Evolutionary conservation across 495 filamentous ascomycete genomes (phyloP), one percentile per base, ranked within the genome.

Genomic region (Darksidea phi): DNA sequence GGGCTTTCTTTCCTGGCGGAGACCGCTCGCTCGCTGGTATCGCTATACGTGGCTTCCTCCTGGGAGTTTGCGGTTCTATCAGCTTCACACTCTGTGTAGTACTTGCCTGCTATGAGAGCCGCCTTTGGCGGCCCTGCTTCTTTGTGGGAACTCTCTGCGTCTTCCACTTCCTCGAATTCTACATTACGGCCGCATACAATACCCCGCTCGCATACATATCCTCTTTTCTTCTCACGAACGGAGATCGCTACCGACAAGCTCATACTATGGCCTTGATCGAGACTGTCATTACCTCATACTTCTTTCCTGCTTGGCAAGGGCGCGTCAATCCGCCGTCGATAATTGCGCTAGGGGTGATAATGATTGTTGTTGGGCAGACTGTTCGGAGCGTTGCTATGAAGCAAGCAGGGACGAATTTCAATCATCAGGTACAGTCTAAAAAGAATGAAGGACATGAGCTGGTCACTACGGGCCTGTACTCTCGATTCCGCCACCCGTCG

Each of bases 121-220:
- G 82, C 0, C 79, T 92, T 61, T 97, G 92, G 91, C 89, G 94
- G 60, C 71, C 87, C 1, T 85, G 90, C 17, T 86, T 90, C 78
- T 96, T 98, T 77, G 65, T 91, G 69, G 75, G 79, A 47, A 73
- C 84, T 24, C 85, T 98, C 55, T 83, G 86, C 15, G 70, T 87
- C 54, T 97, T 97, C 81, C 94, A 98, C 75, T 95, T 95, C 77
- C 87, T 98, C 73, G 94, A 98, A 75, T 98, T 88, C 80, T 93
- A 82, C 77, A 87, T 84, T 48, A 97, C 93, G 0, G 94, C 94
- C 24, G 75, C 74, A 21, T 88, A 88, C 75, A 97, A 97, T 76
- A 89, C 90, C 0, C 73, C 76, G 36, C 74, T 80, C n/a, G 91
- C 90, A 6, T 79, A 79, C 6, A 75, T 89, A 17, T 78, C 78